Evolutionary conservation across 345 rosid species (phyloP), one percentile per base, ranked within the genome.

Genomic region (Eucalyptus marginata): DNA sequence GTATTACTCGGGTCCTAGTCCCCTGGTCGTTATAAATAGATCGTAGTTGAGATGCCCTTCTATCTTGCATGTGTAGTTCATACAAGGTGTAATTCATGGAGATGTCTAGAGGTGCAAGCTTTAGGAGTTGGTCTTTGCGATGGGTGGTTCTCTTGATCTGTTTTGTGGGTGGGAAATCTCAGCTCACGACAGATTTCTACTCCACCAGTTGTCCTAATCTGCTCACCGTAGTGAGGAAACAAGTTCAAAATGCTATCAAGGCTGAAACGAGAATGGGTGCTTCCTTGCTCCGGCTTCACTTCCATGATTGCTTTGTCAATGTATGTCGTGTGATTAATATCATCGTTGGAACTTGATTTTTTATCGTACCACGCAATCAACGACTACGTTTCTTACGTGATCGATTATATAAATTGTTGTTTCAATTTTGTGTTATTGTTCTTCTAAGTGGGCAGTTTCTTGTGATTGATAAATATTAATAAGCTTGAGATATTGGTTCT

Each of bases 251-350:
- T 25, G 98, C 97, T 56, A 58, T 95, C 81, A 94, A 88, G 87
- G 87, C 89, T n/a, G 98, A 96, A 87, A 93, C 12, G 31, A 91
- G 96, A 56, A 96, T 96, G 96, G 97, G 95, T 7, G 97, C 96
- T 89, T 96, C 98, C 50, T 91, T 96, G 89, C 86, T 92, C 36
- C 93, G 96, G 43, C 96, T 95, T 87, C 96, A 93, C 88, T 95
- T 95, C 90, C 96, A 96, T 40, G 98, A 96, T 90, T 96, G 98
- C 89, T 96, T 95, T 47, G 96, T 95, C 88, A 94, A 95, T 90
- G 97, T 96, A 88, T 59, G 96, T 90, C 31, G 14, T 27, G 68
- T 7, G 43, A 2, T 52, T 80, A 12, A 43, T 12, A 27, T 43
- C 13, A 83, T 20, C 29, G 4, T 43, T 12, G 14, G 66, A 36